Conservation (phyloP, 306 rosid species). For the Begonia loranthoides region DNA sequence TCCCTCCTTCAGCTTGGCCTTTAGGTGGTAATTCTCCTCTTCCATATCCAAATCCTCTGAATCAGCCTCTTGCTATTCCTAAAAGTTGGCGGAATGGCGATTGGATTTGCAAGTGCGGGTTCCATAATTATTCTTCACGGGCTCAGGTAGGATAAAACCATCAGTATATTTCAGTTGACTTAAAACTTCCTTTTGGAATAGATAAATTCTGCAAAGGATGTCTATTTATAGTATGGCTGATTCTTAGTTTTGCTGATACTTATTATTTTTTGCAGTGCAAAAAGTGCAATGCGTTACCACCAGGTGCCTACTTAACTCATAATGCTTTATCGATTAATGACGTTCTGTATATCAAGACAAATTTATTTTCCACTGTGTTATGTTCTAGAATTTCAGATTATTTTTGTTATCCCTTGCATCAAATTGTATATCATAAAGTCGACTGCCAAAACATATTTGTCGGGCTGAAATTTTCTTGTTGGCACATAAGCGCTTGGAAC, state of each 20-base stretch:
- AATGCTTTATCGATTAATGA: not conserved
- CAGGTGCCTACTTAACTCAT: conserved; percentile 32
- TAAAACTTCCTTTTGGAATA: conserved; percentile 1
- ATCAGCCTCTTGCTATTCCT: conserved; percentile 29
- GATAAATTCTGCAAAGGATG: too few species aligned
- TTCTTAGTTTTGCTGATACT: conserved; percentile 6
- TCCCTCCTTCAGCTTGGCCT: conserved; percentile 41
- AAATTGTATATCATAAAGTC: not conserved
- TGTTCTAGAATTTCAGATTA: too few species aligned
- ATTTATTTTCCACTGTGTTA: too few species aligned
- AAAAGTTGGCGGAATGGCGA: conserved; percentile 94
- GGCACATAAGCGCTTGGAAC: conserved; percentile 62
- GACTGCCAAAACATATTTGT: not conserved
- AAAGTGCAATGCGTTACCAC: conserved; percentile 78
- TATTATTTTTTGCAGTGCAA: conserved; percentile 65
- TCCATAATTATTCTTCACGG: conserved; percentile 85
- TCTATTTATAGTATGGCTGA: conserved; percentile 3
- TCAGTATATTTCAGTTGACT: not conserved
- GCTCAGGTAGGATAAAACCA: conserved; percentile 45
- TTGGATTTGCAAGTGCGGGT: conserved; percentile 90
- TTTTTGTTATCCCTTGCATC: not conserved
- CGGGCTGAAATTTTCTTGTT: conserved; percentile 1
- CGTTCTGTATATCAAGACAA: not conserved
- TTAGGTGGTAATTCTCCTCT: conserved; percentile 44
- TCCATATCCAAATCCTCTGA: conserved; percentile 33